Evolutionary conservation across 2,329 filamentous ascomycete genomes (phyloP), one percentile per base, ranked within the genome.

Genomic region (Colletotrichum nymphaeae): DNA sequence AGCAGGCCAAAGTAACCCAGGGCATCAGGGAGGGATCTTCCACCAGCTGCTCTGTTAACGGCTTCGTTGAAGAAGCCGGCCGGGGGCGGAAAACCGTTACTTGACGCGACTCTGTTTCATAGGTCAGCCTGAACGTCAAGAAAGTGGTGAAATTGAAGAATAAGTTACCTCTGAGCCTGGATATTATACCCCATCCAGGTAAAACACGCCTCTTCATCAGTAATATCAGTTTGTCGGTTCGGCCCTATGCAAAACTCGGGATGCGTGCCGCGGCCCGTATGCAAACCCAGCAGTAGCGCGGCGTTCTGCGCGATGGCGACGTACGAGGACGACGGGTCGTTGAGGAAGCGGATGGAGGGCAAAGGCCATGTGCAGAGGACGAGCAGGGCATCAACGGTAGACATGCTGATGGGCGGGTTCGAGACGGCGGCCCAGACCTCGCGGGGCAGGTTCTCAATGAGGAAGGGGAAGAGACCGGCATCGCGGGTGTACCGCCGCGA

Each of bases 151-250:
- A n/a, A n/a, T n/a, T n/a, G n/a, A n/a, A n/a, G n/a, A n/a, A n/a
- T n/a, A n/a, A n/a, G n/a, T n/a, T n/a, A 35, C 86, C 85, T 84
- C 73, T 90, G 88, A 1, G 86, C 83, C 8, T 89, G 81, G 16
- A 88, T 86, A 28, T 87, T 89, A 74, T 86, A 87, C 1, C 86
- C 87, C 2, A 87, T 82, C 88, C 88, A 90, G 0, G 88, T 88
- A 59, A 82, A 86, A 0, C 84, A 83, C 2, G 88, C 88, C 70
- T 89, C 88, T 69, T 89, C 86, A 65, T 89, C 85, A 0, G 86
- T 86, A 55, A 85, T 83, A 2, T 81, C 82, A 28, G 84, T 82
- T 66, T 85, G 83, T 24, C 84, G 84, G 8, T 83, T 79, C 35
- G 67, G 67, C 0, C 86, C 85, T 14, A 86, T 82, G 53, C 83